These are phyloP conservation scores for Ceratocystis colombiana DNA, from an alignment of 2,329 filamentous ascomycete genomes.

Conservation along the genomic window DNA sequence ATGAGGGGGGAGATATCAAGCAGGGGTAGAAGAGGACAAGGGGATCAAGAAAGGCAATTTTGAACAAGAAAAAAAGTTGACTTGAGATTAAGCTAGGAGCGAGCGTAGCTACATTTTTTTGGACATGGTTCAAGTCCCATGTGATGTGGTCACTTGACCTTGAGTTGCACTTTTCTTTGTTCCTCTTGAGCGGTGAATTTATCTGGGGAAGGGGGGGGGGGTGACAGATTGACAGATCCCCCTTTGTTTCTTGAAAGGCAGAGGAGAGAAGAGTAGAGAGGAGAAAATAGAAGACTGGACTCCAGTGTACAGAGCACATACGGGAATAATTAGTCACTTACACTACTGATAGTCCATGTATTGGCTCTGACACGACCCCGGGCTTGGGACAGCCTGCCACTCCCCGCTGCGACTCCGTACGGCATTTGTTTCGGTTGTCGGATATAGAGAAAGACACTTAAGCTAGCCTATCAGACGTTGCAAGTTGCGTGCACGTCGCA, in stretches of 20 bases:
- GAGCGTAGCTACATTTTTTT: slow-evolving; percentile 1
- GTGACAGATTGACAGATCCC: background rate
- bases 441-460: background rate
- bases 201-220: background rate
- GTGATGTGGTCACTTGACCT: slow-evolving; percentile 23
- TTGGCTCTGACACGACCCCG: slow-evolving; percentile 23
- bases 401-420: slow-evolving; percentile 21
- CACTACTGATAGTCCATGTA: slow-evolving; percentile 24
- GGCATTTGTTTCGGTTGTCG: slow-evolving; percentile 18
- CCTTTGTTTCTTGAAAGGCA: too few relatives aligned
- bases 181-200: slow-evolving; percentile 14
- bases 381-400: slow-evolving; percentile 19
- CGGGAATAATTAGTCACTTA: slow-evolving; percentile 10
- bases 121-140: slow-evolving; percentile 17
- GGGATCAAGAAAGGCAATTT: background rate
- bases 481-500: background rate
- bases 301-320: background rate
- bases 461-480: background rate
- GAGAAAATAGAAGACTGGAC: background rate
- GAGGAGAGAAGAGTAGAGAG: background rate
- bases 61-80: background rate
- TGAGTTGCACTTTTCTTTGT: background rate
- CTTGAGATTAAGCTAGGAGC: background rate
- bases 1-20: background rate
- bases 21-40: background rate